Evolutionary conservation across 2,329 filamentous ascomycete species (phyloP), one percentile per base, ranked within the genome.

Genomic region (Neurospora crassa): DNA sequence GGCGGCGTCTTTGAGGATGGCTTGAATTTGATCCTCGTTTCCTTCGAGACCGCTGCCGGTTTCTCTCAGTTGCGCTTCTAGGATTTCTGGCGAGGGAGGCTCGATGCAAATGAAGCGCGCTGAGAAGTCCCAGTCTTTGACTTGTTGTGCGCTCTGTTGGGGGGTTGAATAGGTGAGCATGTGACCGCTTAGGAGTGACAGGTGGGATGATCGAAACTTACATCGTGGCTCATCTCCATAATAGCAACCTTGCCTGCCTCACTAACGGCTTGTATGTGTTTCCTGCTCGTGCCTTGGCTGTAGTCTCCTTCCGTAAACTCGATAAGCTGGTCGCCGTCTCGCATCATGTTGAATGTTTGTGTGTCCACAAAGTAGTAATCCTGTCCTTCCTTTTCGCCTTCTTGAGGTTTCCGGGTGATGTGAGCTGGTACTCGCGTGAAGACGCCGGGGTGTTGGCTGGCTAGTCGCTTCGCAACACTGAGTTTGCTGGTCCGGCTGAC

Each of bases 401-500:
- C 84, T 10, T 77, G 77, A 2, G 84, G 81, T 37, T 80, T 79
- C 18, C 87, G 82, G 3, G 86, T 88, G 3, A 88, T 88, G 75
- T 90, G 86, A 14, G 82, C 83, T 16, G 85, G 79, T 11, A 88
- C 86, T 68, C 80, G 81, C 24, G 86, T 89, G 76, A 95, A 93
- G 24, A 88, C 88, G 69, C 88, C 86, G 7, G 87, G 88, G 78
- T 89, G 88, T 70, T 87, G 85, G 40, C 88, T 86, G 74, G 91
- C 82, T 18, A 96, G 85, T 74, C 86, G 85, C 71, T 85, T 86
- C 70, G 90, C 82, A 63, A 94, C 81, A 1, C 87, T 87, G 18
- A 88, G 87, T 78, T 91, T 92, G 67, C 89, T 89, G 10, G 85
- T 83, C 70, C 87, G 87, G 6, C 83, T 84, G 5, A 89, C 87